A percentile compares a stretch with the other conserved stretches of the same genome.
Conservation (phyloP, 495 filamentous ascomycete species). For the Hypoxylon subgilvum region DNA sequence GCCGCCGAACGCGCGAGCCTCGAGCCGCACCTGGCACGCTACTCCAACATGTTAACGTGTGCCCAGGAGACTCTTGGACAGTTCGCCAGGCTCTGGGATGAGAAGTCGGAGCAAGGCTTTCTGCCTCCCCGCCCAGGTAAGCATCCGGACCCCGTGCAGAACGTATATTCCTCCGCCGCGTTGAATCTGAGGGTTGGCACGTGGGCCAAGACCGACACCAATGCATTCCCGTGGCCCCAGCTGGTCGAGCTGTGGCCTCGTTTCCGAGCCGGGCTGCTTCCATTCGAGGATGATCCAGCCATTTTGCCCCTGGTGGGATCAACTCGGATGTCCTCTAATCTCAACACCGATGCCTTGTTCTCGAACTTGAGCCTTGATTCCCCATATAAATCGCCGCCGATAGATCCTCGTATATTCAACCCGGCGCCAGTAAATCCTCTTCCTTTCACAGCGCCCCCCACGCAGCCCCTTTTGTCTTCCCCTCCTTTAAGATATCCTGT, state of each 20-base stretch:
- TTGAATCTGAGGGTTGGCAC: neutral
- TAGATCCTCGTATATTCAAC: too few species aligned
- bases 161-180: neutral
- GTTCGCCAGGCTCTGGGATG: conserved; percentile 22
- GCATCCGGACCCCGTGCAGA: neutral
- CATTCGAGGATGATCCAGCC: conserved; percentile 3
- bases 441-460: too few species aligned
- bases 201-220: neutral
- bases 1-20: neutral
- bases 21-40: neutral
- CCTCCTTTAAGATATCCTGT: too few species aligned
- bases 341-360: too few species aligned
- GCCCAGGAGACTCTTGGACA: neutral
- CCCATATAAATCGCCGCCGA: too few species aligned
- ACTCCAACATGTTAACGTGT: neutral
- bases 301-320: neutral
- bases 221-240: conserved; percentile 2
- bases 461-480: too few species aligned
- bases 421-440: too few species aligned
- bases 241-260: neutral
- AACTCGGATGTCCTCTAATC: neutral
- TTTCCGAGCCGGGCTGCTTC: neutral
- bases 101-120: neutral
- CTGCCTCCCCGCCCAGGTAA: conserved; percentile 12
- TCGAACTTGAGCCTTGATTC: neutral